Base-by-base conservation (phyloP, 768 basidiomycete genomes). In the Dacryopinax spathularia region DNA sequence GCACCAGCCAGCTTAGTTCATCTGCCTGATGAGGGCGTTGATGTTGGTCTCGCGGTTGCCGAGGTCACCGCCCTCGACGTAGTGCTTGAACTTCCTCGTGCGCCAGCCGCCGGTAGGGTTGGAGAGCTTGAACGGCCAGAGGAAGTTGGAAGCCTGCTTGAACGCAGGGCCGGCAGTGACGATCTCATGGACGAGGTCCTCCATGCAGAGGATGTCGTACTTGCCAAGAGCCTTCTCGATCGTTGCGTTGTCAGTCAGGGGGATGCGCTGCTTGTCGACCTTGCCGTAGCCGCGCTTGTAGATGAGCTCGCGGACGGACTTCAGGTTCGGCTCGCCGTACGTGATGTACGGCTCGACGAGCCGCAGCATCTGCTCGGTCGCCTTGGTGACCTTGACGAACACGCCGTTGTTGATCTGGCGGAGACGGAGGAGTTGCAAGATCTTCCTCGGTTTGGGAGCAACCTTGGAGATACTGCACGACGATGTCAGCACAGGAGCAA, bases 281-380 rank as follows among this genome's bases (percentile, higher is more conserved):
- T 98, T 98, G 75, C 95, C 96, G 74, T 97, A 97, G 64, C 96
- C 96, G 68, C 96, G 91, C 83, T 99, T 99, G 88, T 98, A 98
- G 79, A 98, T 86, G 68, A 99, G 79, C 76, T 96, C 93, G 68
- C 95, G 92, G 73, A 97, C 86, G 39, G 92, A 86, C 77, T 97
- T 97, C 71, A 97, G 80, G 80, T 97, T 97, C 64, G 92, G 89
- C 77, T 95, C 92, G 77, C 91, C 96, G 75, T 98, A 99, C 67
- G 96, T 88, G 72, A 99, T 79, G 77, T 97, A 99, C 48, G 96
- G 95, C 76, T 96, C 93, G 70, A 99, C 85, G 66, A 97, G 84
- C 73, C 91, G 89, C 70, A 99, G 86, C 96, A 98, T 99, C 77
- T 98, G 92, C 69, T 89, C 85, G 60, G 94, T 97, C 33, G 96